Conservation (phyloP, 306 rosid genomes). For the Cucumis cinereus region DNA sequence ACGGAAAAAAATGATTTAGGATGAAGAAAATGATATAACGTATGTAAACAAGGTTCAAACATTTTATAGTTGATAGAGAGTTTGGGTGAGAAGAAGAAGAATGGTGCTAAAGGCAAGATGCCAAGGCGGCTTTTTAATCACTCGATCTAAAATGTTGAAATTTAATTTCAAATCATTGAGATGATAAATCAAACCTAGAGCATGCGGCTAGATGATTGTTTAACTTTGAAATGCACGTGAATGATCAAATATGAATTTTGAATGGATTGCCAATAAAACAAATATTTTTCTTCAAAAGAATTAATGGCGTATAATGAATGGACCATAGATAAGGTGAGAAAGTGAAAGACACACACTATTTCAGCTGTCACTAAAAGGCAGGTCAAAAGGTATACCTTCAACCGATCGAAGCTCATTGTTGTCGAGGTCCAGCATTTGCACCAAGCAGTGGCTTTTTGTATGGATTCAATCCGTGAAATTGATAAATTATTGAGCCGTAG, state of each 20-base stretch:
- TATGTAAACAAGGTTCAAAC: too few species aligned
- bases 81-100: too few species aligned
- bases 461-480: slow-evolving; percentile 53
- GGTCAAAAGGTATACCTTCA: slow-evolving; percentile 41
- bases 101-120: too few species aligned
- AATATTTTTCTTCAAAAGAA: background rate
- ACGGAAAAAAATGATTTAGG: background rate
- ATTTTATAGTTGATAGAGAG: too few species aligned
- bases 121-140: too few species aligned
- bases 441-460: slow-evolving; percentile 58
- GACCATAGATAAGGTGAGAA: background rate
- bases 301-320: background rate
- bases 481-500: slow-evolving; percentile 60
- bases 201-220: background rate
- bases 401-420: slow-evolving; percentile 67
- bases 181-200: background rate
- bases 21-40: too few species aligned
- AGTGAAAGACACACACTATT: background rate
- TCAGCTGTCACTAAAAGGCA: background rate
- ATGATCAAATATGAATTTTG: background rate
- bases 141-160: too few species aligned
- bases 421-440: slow-evolving; percentile 81
- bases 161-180: too few species aligned
- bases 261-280: background rate
- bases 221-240: background rate